Evolutionary conservation across 2,329 filamentous ascomycete species (phyloP).

Genomic region (Trichoderma breve): DNA sequence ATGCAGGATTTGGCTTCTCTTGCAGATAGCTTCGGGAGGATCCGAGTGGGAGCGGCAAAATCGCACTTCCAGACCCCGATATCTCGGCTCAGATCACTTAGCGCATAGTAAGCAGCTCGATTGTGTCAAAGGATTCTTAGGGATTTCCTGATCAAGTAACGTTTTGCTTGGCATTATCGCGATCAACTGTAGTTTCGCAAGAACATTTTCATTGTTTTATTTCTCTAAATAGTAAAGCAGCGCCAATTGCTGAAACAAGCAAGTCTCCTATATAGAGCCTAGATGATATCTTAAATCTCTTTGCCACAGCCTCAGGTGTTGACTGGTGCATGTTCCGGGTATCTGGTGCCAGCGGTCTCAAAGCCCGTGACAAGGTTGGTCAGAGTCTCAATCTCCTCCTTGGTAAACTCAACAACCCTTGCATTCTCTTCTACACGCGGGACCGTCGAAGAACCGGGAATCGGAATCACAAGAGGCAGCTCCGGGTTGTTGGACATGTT

Average conservation of each 20-base stretch:
- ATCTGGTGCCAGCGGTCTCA: conserved; percentile 49
- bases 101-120: background rate
- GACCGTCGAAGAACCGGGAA: conserved; percentile 60
- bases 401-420: conserved; percentile 46
- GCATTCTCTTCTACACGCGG: conserved; percentile 61
- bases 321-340: conserved; percentile 38
- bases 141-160: background rate
- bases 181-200: background rate
- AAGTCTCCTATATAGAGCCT: background rate
- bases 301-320: conserved; percentile 32
- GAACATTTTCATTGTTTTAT: background rate
- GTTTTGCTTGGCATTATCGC: background rate
- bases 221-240: background rate
- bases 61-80: background rate
- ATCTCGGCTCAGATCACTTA: background rate
- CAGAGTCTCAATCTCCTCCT: conserved; percentile 50
- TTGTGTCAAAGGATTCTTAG: background rate
- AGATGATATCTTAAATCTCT: background rate
- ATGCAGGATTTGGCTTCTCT: background rate
- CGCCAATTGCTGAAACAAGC: background rate
- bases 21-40: background rate
- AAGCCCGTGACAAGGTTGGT: conserved; percentile 48
- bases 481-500: conserved; percentile 49
- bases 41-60: background rate
- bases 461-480: conserved; percentile 60